Evolutionary conservation across 352 stramenopile genomes (phyloP), one percentile per base, ranked within the genome.

Genomic region (Phytophthora pseudosyringae): DNA sequence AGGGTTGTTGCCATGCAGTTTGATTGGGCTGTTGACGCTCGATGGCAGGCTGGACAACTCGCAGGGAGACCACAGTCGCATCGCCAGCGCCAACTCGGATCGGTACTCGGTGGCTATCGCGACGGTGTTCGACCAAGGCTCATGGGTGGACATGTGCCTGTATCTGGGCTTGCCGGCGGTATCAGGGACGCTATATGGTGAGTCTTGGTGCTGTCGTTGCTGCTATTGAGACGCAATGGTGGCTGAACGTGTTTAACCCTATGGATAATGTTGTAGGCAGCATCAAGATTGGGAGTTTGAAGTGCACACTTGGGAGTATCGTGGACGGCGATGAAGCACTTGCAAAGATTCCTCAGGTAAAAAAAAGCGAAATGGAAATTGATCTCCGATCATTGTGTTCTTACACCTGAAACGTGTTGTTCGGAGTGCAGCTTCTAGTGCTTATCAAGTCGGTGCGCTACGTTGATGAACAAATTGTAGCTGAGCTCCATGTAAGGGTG

Each of bases 361-460:
- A 35, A 8, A 26, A 21, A 21, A 21, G 21, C 21, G 21, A 21
- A 21, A 21, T 21, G 21, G 16, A 26, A 11, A 18, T 4, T 10
- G 5, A n/a, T 29, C 12, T 4, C 6, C 10, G 3, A 26, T 43
- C 7, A 39, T 32, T 58, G 35, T 2, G 12, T 44, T n/a, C 5
- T 49, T 21, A 55, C 11, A 10, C 11, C 7, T 29, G 31, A 51
- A 18, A 18, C 13, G 21, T 40, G 8, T 45, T 55, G 18, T 51
- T 21, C 59, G 52, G 9, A 2, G 21, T n/a, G 21, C 44, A 90
- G 69, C 73, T 95, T 15, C 67, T 94, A 44, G 66, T 92, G 38
- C 66, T 95, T 32, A 76, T 95, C 68, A 92, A 93, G 65, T 90
- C 87, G 8, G 76, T 82, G 52, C 83, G 80, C n/a, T 95, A 90